Evolutionary conservation across 495 filamentous ascomycete genomes (phyloP), one percentile per base, ranked within the genome.

Genomic region (Penicillium arizonense): DNA sequence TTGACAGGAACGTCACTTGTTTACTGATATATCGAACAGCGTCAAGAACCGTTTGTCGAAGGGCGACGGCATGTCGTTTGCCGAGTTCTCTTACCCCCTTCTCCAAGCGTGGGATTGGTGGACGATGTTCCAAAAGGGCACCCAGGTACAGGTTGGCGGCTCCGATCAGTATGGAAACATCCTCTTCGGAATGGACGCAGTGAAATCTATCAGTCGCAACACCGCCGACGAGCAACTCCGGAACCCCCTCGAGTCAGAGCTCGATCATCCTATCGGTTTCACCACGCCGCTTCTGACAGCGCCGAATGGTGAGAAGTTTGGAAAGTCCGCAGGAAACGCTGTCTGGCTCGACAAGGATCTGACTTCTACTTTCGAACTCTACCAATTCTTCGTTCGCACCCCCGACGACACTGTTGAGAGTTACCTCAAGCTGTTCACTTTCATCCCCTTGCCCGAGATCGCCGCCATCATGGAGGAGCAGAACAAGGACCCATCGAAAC

Each of bases 91-190:
- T 3, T 99, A 99, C 58, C 94, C 96, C 12, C 66, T 97, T 20
- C 79, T 99, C 57, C 94, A 99, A 67, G 88, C 85, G n/a, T 97
- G 91, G 85, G 94, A 99, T 68, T 99, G 91, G 86, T 97, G 88
- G 87, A 68, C 84, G 47, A 75, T 97, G 70, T 91, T 87, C 61
- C 64, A 72, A 20, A 77, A 80, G 23, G 81, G 78, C 33, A 76
- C 88, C 8, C 86, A 88, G 59, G 79, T 94, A 58, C 89, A 98
- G 68, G 91, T 99, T 37, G 94, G 94, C 45, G 94, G 94, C 38
- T 87, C 90, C 24, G 94, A 99, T 67, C 94, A 99, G 68, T 99
- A 84, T 68, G 94, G 94, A 53, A 99, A 99, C 65, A 97, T 99
- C 55, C 77, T 95, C 5, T 85, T 92, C 36, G 94, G 94, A 20